A percentile compares a stretch with the other conserved stretches of the same genome.
Conservation (phyloP, 73 alveolate species). For the Blepharisma japonicum region DNA sequence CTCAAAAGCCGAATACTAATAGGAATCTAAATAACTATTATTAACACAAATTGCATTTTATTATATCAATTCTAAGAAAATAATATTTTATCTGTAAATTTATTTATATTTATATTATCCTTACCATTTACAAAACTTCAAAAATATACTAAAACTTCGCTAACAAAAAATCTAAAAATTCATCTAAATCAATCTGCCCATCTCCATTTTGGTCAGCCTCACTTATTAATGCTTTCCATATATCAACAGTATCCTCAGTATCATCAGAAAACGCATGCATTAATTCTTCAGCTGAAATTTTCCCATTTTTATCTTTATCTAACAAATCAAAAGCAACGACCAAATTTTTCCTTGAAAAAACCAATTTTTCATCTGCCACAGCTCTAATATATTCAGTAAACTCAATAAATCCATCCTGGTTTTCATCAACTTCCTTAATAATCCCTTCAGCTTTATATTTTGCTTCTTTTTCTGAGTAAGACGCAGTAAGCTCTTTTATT, state of each 20-base stretch:
- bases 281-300: conserved; percentile 14
- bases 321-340: background rate
- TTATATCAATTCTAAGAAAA: no score
- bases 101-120: no score
- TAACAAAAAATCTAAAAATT: background rate
- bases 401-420: conserved; percentile 8
- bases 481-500: conserved; percentile 30
- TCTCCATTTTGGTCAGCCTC: background rate
- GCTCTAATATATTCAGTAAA: background rate
- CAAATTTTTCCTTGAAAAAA: background rate
- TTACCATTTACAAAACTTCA: no score
- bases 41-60: no score
- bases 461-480: background rate
- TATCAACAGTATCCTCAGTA: background rate
- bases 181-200: conserved; percentile 22
- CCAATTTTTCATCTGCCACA: background rate
- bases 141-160: no score
- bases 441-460: background rate
- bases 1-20: no score
- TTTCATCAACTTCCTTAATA: background rate
- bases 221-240: background rate
- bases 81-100: no score
- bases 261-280: background rate
- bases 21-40: no score
- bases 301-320: conserved; percentile 13